phyloP scores from a whole-genome alignment of 1,139 yeast species.

The Nadsonia commutata region DNA sequence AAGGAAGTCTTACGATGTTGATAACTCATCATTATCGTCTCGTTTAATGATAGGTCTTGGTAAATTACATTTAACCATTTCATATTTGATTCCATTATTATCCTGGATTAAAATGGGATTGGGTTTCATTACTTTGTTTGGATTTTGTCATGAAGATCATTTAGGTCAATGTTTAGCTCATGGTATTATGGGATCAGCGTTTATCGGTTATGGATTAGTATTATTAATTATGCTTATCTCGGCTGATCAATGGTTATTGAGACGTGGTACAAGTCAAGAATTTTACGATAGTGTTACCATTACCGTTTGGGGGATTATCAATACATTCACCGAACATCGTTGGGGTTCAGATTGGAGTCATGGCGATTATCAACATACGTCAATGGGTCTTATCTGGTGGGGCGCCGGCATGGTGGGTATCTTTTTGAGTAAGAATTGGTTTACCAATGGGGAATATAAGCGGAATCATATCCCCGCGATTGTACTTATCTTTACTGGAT shows the following conservation, averaged over 20 bases:
- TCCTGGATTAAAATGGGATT: constrained; percentile 54
- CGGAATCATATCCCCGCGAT: constrained; percentile 72
- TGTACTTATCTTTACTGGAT: constrained; percentile 75
- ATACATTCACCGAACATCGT: constrained; percentile 89
- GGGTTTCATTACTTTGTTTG: constrained; percentile 74
- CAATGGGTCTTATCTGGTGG: constrained; percentile 97
- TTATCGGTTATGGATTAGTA: constrained; percentile 63
- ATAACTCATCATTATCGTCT: constrained; percentile 1
- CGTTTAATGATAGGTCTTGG: constrained; percentile 19
- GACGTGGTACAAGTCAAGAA: constrained; percentile 54
- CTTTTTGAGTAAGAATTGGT: constrained; percentile 34
- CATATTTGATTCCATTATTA: constrained; percentile 27
- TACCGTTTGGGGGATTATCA: constrained; percentile 82
- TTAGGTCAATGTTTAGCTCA: constrained; percentile 94
- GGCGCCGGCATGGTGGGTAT: constrained; percentile 80
- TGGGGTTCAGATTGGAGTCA: constrained; percentile 92
- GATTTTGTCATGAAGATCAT: constrained; percentile 62
- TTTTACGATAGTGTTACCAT: constrained; percentile 69
- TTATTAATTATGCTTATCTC: constrained; percentile 49
- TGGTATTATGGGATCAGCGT: constrained; percentile 90
- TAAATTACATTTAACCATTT: constrained; percentile 23
- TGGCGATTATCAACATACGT: constrained; percentile 77
- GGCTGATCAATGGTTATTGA: constrained; percentile 25
- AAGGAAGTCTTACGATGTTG: constrained; percentile 3
- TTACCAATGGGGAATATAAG: constrained; percentile 18